Evolutionary conservation across 352 stramenopile species (phyloP), one percentile per base, ranked within the genome.

Genomic region (Globisporangium iwayamae): DNA sequence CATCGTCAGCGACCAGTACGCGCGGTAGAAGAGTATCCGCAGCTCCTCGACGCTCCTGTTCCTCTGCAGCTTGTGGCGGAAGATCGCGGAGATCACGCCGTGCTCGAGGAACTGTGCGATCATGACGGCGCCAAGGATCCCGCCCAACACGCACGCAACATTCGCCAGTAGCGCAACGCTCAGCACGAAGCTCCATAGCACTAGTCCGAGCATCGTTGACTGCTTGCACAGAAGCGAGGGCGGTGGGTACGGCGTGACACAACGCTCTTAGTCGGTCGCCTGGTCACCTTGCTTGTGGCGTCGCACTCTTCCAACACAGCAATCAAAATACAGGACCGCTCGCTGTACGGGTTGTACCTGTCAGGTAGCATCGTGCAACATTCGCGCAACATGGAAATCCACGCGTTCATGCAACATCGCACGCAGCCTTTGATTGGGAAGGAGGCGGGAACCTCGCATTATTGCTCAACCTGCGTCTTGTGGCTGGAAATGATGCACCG

Each of bases 71-170:
- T 87, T 77, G 55, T 77, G 82, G 56, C 79, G 78, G 53, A 78
- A 63, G 45, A 83, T 52, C 20, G 81, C 82, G 32, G 72, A 68
- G 47, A 90, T 58, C 52, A 89, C 71, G 38, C 79, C 79, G 56
- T 85, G 72, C 56, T 89, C 76, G 54, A 93, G 72, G 54, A 79
- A 85, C 70, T 93, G 83, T 54, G 81, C 70, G 53, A 85, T 83
- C 75, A 92, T 83, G 25, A 82, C 64, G 6, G 69, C 67, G 28
- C 78, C 76, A 25, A 89, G 51, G 46, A 88, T 63, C 14, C 69
- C 69, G 30, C 71, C 66, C 25, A 73, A 34, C 36, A 78, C 56
- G 8, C 59, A 62, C 45, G 52, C 65, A 30, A 56, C 51, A 16
- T 74, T 71, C n/a, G 59, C 60, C 18, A 56, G 47, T 18, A 87